Base-by-base conservation (phyloP, 306 rosid species). In the Vigna radiata region DNA sequence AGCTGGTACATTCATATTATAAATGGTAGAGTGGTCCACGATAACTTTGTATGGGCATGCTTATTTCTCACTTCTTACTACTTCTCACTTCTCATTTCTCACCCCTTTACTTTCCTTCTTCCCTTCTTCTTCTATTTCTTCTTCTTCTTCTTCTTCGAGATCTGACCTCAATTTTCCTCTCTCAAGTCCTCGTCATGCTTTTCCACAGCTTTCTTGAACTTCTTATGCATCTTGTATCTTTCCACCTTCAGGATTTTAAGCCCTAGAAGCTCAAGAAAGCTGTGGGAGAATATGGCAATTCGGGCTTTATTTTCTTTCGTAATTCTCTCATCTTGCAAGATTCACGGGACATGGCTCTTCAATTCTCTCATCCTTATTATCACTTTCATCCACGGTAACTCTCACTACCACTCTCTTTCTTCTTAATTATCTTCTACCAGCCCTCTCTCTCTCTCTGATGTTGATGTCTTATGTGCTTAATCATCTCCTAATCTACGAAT, bases 131-230 rank as follows among this genome's bases (percentile, higher is more conserved):
- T 4, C 33, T 29, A 0, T 29, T 0, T 29, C 33, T 29, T 29
- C 33, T 29, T 29, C 27, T 25, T 4, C 5, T 29, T 29, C 33
- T 29, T 29, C 5, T 4, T 29, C 5, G 3, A 25, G 92, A 90
- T 90, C 91, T 85, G 84, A 77, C 54, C 66, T 4, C 17, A 82
- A 84, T 71, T 69, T 67, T 59, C 17, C 62, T 82, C 61, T 76
- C 61, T 76, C 63, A 81, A 86, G 86, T 87, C 91, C 83, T 87
- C 89, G 94, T 86, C 96, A 90, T 93, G 87, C 92, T 93, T 86
- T 93, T 93, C 97, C 97, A 93, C 97, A 93, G 97, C 97, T 93
- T 93, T 93, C 97, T 93, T 93, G 97, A 93, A 93, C 97, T 93
- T 92, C 89, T 84, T 79, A 8, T 60, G 85, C 60, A 37, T 75